Evolutionary conservation across 2,329 filamentous ascomycete species (phyloP).

Genomic region (Aspergillus aculeatinus): DNA sequence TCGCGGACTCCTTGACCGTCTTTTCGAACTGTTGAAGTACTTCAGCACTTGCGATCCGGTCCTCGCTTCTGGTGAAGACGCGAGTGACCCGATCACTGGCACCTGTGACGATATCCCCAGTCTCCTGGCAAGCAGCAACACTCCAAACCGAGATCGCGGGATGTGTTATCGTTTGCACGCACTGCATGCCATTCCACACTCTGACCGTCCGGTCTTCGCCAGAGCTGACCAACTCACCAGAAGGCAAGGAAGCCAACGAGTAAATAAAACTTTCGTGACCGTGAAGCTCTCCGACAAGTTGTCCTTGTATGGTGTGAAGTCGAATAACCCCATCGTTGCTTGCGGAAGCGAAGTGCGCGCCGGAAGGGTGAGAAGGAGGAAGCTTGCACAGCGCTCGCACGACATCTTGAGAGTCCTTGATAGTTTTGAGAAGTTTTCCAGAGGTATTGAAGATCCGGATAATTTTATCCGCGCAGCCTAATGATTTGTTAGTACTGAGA

Average conservation of each 20-base stretch:
- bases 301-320: constrained; percentile 79
- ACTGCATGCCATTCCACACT: constrained; percentile 79
- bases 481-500: constrained; percentile 17
- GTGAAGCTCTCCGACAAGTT: constrained; percentile 71
- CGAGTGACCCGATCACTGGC: constrained; percentile 85
- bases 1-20: constrained; percentile 76
- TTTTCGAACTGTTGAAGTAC: constrained; percentile 75
- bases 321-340: constrained; percentile 89
- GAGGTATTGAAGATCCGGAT: constrained; percentile 76
- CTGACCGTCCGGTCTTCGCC: constrained; percentile 93
- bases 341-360: constrained; percentile 90
- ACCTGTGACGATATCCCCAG: constrained; percentile 89
- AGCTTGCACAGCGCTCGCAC: constrained; percentile 85
- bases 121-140: constrained; percentile 77
- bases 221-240: constrained; percentile 84
- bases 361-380: constrained; percentile 71
- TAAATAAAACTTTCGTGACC: constrained; percentile 97
- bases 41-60: constrained; percentile 68
- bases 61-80: constrained; percentile 72
- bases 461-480: constrained; percentile 80
- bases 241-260: constrained; percentile 71
- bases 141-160: constrained; percentile 96
- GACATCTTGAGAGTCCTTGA: constrained; percentile 73
- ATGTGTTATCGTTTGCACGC: constrained; percentile 93
- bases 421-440: constrained; percentile 63